phyloP scores from a whole-genome alignment of 192 early-diverging fungal genomes.

The Coemansia sp. region DNA sequence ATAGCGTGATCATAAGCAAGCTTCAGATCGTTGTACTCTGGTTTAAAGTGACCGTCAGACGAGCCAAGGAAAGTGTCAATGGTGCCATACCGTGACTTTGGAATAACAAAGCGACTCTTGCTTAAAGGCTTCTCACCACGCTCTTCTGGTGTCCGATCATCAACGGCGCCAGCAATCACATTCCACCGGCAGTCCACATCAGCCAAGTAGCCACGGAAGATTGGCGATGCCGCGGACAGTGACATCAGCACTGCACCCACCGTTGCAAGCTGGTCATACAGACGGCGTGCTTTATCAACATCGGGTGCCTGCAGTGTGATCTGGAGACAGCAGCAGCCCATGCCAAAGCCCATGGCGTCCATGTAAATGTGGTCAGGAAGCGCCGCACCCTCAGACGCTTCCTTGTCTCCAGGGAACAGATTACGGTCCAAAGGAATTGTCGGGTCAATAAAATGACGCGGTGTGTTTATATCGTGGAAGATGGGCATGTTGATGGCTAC shows the following conservation, averaged over 20 bases:
- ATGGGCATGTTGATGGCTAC: conserved; percentile 97
- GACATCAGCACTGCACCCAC: conserved; percentile 95
- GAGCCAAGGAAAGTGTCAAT: conserved; percentile 86
- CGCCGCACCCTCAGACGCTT: conserved; percentile 74
- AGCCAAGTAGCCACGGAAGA: conserved; percentile 91
- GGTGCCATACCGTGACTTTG: conserved; percentile 96
- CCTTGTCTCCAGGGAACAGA: conserved; percentile 67
- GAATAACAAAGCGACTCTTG: conserved; percentile 77
- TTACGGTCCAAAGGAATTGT: conserved; percentile 63
- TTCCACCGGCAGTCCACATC: conserved; percentile 99
- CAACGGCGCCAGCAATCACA: conserved; percentile 89
- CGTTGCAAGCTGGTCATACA: conserved; percentile 94
- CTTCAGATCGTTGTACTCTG: conserved; percentile 91
- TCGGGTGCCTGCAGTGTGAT: conserved; percentile 97
- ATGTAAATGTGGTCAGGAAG: conserved; percentile 94
- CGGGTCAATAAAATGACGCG: conserved; percentile 83
- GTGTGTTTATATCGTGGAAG: conserved; percentile 89
- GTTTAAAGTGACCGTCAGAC: conserved; percentile 68
- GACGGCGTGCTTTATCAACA: conserved; percentile 84
- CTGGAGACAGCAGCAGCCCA: conserved; percentile 98
- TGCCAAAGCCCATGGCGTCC: conserved; percentile 99
- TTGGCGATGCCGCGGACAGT: conserved; percentile 87
- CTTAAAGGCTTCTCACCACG: conserved; percentile 76
- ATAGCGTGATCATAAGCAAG: conserved; percentile 82
- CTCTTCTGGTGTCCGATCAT: conserved; percentile 91